Percentiles rank a stretch among this genome's conserved stretches.
Conservation (phyloP, 1,284 basidiomycete species). For the Naganishia sp. region DNA sequence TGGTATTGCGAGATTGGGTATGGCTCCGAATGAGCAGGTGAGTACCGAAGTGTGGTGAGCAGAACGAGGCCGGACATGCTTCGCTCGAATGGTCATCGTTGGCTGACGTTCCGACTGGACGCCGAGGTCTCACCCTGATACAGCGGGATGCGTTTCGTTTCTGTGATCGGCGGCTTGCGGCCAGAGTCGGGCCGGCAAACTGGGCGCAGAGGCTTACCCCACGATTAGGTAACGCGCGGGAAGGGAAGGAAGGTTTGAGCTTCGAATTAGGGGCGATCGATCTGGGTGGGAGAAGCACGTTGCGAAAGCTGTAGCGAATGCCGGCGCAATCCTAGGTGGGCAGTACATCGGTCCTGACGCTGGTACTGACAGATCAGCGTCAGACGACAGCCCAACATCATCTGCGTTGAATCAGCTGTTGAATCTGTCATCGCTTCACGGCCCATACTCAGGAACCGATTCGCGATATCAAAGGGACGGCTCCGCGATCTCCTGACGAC, state of each 20-base stretch:
- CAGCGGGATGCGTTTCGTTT: not conserved
- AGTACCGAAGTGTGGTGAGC: slow-evolving; percentile 11
- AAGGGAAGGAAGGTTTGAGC: not conserved
- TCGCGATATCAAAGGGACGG: too few species aligned
- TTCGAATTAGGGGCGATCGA: slow-evolving; percentile 10
- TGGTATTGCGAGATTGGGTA: slow-evolving; percentile 1
- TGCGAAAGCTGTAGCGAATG: too few species aligned
- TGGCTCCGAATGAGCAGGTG: not conserved
- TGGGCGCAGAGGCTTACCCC: not conserved
- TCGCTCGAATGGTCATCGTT: not conserved
- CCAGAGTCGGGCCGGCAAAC: not conserved
- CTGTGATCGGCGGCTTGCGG: not conserved
- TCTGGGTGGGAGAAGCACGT: not conserved
- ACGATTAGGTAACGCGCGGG: not conserved
- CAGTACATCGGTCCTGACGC: too few species aligned
- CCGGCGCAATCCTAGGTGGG: too few species aligned
- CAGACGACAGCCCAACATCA: too few species aligned
- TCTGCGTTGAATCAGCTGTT: too few species aligned
- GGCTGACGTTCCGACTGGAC: slow-evolving; percentile 7
- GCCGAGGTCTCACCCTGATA: slow-evolving; percentile 21
- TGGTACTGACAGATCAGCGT: too few species aligned
- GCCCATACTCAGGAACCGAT: too few species aligned
- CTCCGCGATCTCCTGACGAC: too few species aligned
- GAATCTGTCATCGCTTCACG: too few species aligned
- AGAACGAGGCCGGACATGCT: not conserved